These are phyloP conservation scores for Calonectria pteridis DNA, from an alignment of 2,329 filamentous ascomycete genomes.

Conservation along the genomic window DNA sequence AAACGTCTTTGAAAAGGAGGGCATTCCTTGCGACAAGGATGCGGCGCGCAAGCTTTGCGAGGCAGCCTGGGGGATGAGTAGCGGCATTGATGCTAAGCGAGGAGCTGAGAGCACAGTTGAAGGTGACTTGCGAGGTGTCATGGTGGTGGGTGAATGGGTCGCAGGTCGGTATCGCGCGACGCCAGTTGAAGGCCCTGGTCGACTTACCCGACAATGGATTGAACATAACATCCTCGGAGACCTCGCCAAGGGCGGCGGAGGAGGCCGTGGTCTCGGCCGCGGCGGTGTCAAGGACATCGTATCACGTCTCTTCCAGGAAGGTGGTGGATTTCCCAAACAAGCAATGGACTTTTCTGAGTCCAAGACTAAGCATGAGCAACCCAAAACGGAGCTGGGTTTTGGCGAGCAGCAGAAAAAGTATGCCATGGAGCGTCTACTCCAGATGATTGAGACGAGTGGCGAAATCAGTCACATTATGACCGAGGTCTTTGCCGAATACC, in stretches of 20 bases:
- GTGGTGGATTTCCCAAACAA: slow-evolving; percentile 79
- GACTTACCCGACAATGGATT: slow-evolving; percentile 81
- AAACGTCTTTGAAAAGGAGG: slow-evolving; percentile 87
- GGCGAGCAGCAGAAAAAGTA: slow-evolving; percentile 79
- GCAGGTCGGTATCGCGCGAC: slow-evolving; percentile 75
- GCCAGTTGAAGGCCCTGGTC: slow-evolving; percentile 52
- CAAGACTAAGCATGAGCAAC: slow-evolving; percentile 65
- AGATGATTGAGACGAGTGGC: slow-evolving; percentile 84
- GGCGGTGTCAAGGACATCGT: slow-evolving; percentile 82
- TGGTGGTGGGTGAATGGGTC: slow-evolving; percentile 91
- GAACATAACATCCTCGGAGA: slow-evolving; percentile 78
- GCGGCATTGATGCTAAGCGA: slow-evolving; percentile 75
- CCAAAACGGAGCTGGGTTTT: slow-evolving; percentile 74
- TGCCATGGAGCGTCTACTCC: slow-evolving; percentile 77
- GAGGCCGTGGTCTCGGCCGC: slow-evolving; percentile 77
- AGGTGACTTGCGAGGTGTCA: slow-evolving; percentile 82
- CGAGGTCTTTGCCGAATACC: slow-evolving; percentile 89
- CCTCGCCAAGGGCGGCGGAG: slow-evolving; percentile 77
- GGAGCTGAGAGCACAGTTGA: slow-evolving; percentile 77
- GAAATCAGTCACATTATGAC: slow-evolving; percentile 83
- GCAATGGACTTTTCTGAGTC: slow-evolving; percentile 55
- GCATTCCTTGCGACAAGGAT: slow-evolving; percentile 88
- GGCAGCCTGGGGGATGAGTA: slow-evolving; percentile 83
- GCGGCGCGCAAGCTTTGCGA: slow-evolving; percentile 88
- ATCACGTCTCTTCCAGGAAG: slow-evolving; percentile 81